These are phyloP conservation scores for Orbilia blumenaviensis DNA, from an alignment of 2,329 filamentous ascomycete species.

Conservation along the genomic window DNA sequence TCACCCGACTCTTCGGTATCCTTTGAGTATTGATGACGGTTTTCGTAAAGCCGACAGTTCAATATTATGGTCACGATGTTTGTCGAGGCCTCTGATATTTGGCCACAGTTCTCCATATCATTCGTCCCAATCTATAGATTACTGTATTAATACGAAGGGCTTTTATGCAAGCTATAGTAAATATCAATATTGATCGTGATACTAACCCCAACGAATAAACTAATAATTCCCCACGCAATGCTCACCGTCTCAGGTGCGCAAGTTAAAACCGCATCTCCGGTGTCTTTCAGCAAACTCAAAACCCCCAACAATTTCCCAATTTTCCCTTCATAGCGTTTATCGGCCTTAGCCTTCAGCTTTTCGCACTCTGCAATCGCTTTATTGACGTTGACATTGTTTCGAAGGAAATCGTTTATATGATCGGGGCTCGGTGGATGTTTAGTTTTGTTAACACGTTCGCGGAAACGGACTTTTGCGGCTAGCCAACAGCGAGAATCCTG, in stretches of 20 bases:
- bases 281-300: conserved; percentile 25
- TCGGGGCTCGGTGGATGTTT: conserved; percentile 24
- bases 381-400: conserved; percentile 31
- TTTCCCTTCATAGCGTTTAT: conserved; percentile 18
- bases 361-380: conserved; percentile 35
- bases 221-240: conserved; percentile 47
- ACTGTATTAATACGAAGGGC: neutral
- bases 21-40: conserved; percentile 2
- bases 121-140: conserved; percentile 22
- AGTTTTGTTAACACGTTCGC: conserved; percentile 2
- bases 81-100: conserved; percentile 35
- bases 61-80: conserved; percentile 39
- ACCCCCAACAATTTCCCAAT: conserved; percentile 33
- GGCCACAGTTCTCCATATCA: conserved; percentile 40
- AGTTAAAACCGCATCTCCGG: conserved; percentile 29
- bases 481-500: conserved; percentile 43
- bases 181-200: neutral
- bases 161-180: neutral
- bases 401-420: conserved; percentile 11
- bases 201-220: conserved; percentile 32
- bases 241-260: conserved; percentile 28
- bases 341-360: conserved; percentile 19
- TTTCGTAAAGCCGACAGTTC: conserved; percentile 44
- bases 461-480: conserved; percentile 31
- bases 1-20: neutral